These are phyloP conservation scores for Cocos nucifera DNA, from an alignment of 176 grass and related monocot genomes.

Conservation along the genomic window DNA sequence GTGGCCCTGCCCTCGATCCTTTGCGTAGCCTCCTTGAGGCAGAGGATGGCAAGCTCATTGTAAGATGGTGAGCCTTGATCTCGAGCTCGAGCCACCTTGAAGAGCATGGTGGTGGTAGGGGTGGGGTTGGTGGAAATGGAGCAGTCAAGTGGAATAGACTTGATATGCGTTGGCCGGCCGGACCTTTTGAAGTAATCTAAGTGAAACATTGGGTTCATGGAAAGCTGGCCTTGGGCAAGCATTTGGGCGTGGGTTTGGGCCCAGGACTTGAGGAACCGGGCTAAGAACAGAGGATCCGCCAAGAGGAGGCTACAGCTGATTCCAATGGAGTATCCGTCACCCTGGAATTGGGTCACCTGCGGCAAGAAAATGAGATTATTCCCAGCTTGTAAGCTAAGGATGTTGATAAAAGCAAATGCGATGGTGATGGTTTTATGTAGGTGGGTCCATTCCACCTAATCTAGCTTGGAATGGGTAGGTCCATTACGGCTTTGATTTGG, in stretches of 20 bases:
- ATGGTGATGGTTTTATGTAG: too few species aligned
- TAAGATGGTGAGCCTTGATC: neutral
- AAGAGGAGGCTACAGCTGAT: slow-evolving; percentile 62
- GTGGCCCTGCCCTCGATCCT: neutral
- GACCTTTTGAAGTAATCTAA: slow-evolving; percentile 46
- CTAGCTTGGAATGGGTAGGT: too few species aligned
- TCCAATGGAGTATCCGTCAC: slow-evolving; percentile 52
- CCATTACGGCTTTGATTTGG: too few species aligned
- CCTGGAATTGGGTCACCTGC: slow-evolving; percentile 69
- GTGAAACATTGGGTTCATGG: slow-evolving; percentile 44
- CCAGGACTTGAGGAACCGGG: slow-evolving; percentile 70
- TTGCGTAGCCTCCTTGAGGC: slow-evolving; percentile 16
- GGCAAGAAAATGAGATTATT: neutral
- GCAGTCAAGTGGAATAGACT: slow-evolving; percentile 36
- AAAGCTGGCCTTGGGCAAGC: slow-evolving; percentile 15
- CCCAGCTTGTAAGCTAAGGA: neutral
- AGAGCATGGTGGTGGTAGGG: slow-evolving; percentile 20
- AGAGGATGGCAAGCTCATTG: slow-evolving; percentile 33
- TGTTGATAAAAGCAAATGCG: neutral
- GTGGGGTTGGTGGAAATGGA: neutral
- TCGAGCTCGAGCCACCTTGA: slow-evolving; percentile 12
- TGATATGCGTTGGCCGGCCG: slow-evolving; percentile 16
- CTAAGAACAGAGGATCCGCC: slow-evolving; percentile 46
- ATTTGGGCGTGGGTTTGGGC: slow-evolving; percentile 36
- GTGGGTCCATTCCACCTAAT: too few species aligned